Conservation (phyloP, 768 basidiomycete species). For the Russula olivacea region DNA sequence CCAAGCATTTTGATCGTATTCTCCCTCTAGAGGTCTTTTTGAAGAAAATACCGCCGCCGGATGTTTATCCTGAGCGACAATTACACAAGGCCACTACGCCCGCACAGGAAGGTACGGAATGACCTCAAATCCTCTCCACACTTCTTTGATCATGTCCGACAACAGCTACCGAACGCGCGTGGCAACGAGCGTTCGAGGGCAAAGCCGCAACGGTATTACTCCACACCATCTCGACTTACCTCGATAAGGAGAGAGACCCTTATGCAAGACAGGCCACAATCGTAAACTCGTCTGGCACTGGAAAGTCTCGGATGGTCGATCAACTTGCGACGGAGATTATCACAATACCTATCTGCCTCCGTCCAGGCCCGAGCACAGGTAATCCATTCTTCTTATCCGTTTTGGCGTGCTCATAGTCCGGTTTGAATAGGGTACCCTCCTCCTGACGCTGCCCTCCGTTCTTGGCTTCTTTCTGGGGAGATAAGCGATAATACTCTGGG, state of each 20-base stretch:
- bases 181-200: not conserved
- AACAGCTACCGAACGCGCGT: not conserved
- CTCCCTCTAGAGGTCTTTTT: too few species aligned
- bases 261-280: not conserved
- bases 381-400: not conserved
- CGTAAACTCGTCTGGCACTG: conserved; percentile 2
- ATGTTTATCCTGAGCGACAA: too few species aligned
- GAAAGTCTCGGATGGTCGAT: conserved; percentile 2
- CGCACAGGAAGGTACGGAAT: too few species aligned
- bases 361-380: not conserved
- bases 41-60: too few species aligned
- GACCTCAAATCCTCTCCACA: not conserved
- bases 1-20: not conserved
- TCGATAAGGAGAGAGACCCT: not conserved
- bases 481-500: too few species aligned
- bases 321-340: not conserved
- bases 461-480: too few species aligned
- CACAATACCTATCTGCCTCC: not conserved
- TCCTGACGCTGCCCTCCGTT: not conserved
- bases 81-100: too few species aligned
- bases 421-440: not conserved
- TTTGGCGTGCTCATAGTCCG: not conserved
- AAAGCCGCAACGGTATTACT: not conserved
- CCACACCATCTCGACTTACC: not conserved
- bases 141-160: not conserved